These are phyloP conservation scores for Sclerotinia glacialis DNA, from an alignment of 2,329 filamentous ascomycete species.

Conservation along the genomic window DNA sequence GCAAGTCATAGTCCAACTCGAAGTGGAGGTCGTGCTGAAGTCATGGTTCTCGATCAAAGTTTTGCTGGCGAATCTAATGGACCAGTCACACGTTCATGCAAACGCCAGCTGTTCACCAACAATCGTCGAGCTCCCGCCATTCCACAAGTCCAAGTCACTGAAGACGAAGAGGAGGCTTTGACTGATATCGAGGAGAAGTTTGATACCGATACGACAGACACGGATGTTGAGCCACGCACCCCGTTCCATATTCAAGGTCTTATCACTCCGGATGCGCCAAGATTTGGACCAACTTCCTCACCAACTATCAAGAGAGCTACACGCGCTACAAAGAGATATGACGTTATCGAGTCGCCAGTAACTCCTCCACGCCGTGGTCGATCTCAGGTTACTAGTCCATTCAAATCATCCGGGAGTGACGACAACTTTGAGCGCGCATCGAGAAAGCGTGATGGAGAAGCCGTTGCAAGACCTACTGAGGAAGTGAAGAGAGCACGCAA, in stretches of 20 bases:
- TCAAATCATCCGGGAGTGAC: slow-evolving; percentile 63
- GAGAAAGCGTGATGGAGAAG: slow-evolving; percentile 46
- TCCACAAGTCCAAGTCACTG: slow-evolving; percentile 60
- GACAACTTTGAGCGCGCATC: slow-evolving; percentile 38
- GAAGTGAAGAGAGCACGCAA: slow-evolving; percentile 20
- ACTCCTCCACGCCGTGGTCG: slow-evolving; percentile 27
- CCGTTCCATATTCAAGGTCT: slow-evolving; percentile 37
- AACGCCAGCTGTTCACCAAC: slow-evolving; percentile 16
- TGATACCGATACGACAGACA: slow-evolving; percentile 12
- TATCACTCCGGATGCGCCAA: slow-evolving; percentile 54
- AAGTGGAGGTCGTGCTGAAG: slow-evolving; percentile 33
- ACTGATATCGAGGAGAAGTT: slow-evolving; percentile 49
- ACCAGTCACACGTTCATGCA: slow-evolving; percentile 58
- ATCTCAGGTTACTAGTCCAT: slow-evolving; percentile 45
- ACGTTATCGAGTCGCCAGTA: slow-evolving; percentile 35
- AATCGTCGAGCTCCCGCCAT: slow-evolving; percentile 43
- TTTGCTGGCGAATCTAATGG: slow-evolving; percentile 40
- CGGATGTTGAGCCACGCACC: slow-evolving; percentile 14
- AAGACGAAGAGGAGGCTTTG: slow-evolving; percentile 52
- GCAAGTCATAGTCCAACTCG: slow-evolving; percentile 26
- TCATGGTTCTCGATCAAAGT: slow-evolving; percentile 40
- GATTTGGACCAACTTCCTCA: slow-evolving; percentile 58
- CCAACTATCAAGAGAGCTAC: slow-evolving; percentile 61
- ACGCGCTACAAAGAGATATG: slow-evolving; percentile 50
- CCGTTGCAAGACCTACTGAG: slow-evolving; percentile 37